Evolutionary conservation across 441 rosid genomes (phyloP), one percentile per base, ranked within the genome.

Genomic region (Gossypium schwendimanii): DNA sequence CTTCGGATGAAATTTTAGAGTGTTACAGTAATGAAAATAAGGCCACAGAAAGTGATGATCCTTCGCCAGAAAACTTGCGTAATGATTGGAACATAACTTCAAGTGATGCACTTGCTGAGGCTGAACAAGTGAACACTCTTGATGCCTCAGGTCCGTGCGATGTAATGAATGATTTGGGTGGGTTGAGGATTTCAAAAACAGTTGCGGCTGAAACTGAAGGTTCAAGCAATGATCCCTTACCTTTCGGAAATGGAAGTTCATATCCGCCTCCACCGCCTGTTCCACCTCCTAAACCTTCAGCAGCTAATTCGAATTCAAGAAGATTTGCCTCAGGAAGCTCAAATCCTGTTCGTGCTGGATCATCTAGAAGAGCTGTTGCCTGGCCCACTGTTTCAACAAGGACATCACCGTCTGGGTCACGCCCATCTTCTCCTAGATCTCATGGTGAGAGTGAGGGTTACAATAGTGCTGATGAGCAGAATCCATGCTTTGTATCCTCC

Each of bases 401-500:
- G 82, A 81, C 88, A 65, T 95, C 96, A 0, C 93, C 97, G 31
- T 76, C 98, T 76, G 91, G 83, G 7, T 90, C 99, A 39, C 88
- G 87, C 23, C 99, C 99, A 74, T 93, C 97, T 69, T 93, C 98
- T 73, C 99, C 99, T 65, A 87, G 95, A 85, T 89, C 99, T 74
- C 97, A 86, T 64, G 86, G 78, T 80, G 98, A 95, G 61, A 82
- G 73, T 65, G 99, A 95, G 78, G 99, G 98, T 52, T 95, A 95
- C 71, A 95, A 95, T 75, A 95, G 99, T 75, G 94, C 97, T 18
- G 99, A 95, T 85, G 99, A 95, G 84, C 92, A 93, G 81, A 85
- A 79, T 74, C 84, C 98, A 49, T 66, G 89, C 79, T 90, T 73
- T 77, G 88, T 60, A 65, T 85, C 91, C 61, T 89, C 98, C 26